Evolutionary conservation across 495 filamentous ascomycete species (phyloP).

Genomic region (Penicillium cataractarum): DNA sequence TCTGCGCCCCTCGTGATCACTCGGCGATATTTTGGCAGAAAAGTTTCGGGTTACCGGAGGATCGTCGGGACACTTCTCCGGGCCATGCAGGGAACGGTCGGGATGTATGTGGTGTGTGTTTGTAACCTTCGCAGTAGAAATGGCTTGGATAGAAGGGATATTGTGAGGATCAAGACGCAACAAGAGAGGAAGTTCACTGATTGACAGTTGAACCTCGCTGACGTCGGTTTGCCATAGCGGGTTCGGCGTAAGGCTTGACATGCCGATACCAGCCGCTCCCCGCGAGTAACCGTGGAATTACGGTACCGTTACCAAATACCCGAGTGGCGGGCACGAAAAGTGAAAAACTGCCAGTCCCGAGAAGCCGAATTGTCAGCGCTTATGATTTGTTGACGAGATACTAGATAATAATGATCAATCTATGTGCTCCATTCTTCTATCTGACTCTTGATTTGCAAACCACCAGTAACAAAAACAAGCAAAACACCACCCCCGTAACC

Average conservation of each 20-base stretch:
- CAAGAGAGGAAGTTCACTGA: conserved; percentile 9
- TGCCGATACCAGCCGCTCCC: conserved; percentile 43
- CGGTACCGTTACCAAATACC: conserved; percentile 20
- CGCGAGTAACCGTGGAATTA: conserved; percentile 26
- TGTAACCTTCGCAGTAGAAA: not conserved
- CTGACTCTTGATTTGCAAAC: conserved; percentile 2
- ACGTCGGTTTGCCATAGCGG: conserved; percentile 28
- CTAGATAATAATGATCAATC: not conserved
- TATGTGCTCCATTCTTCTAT: conserved; percentile 25
- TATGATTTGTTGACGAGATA: not conserved
- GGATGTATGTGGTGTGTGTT: not conserved
- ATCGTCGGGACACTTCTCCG: conserved; percentile 26
- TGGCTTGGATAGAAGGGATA: not conserved
- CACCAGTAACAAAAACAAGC: not conserved
- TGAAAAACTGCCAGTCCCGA: conserved; percentile 22
- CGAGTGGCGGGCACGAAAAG: conserved; percentile 11
- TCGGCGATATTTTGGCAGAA: conserved; percentile 33
- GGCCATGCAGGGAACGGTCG: conserved; percentile 1
- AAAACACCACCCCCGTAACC: not conserved
- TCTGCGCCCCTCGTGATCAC: conserved; percentile 32
- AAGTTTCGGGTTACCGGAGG: conserved; percentile 41
- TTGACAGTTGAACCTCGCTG: conserved; percentile 10
- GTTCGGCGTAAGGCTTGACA: conserved; percentile 37
- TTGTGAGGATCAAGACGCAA: not conserved
- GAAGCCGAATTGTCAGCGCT: conserved; percentile 29